phyloP scores from a whole-genome alignment of 805 yeast species.

The Candida glaebosa region DNA sequence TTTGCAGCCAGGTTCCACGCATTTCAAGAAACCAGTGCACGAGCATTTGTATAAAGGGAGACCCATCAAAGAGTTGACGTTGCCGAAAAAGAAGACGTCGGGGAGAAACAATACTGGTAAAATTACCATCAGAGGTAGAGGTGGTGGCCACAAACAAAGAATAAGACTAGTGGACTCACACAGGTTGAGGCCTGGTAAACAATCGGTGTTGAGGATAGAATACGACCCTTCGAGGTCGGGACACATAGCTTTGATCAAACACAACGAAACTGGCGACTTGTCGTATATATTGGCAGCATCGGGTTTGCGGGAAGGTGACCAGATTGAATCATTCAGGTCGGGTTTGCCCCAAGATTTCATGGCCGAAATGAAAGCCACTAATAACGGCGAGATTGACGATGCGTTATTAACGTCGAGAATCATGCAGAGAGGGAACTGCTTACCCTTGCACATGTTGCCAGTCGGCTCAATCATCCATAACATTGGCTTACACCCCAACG shows the following conservation, averaged over 20 bases:
- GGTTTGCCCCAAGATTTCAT: conserved; percentile 79
- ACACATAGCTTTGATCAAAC: conserved; percentile 83
- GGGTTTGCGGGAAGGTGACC: conserved; percentile 90
- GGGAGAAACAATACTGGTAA: conserved; percentile 90
- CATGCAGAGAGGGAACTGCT: conserved; percentile 90
- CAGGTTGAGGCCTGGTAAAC: conserved; percentile 66
- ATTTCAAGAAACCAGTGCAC: conserved; percentile 86
- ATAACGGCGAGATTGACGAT: conserved; percentile 84
- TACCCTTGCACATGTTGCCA: conserved; percentile 92
- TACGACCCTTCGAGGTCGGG: conserved; percentile 94
- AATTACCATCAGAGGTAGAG: conserved; percentile 90
- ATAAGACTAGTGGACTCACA: conserved; percentile 76
- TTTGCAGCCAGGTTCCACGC: conserved; percentile 80
- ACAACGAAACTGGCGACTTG: conserved; percentile 54
- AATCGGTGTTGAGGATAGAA: conserved; percentile 82
- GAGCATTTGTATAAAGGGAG: conserved; percentile 83
- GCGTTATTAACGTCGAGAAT: conserved; percentile 85
- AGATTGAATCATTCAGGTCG: conserved; percentile 81
- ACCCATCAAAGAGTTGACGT: conserved; percentile 74
- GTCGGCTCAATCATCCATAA: conserved; percentile 88
- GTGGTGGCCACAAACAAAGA: conserved; percentile 94
- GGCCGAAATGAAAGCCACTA: conserved; percentile 59
- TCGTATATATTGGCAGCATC: conserved; percentile 88
- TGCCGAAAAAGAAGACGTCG: conserved; percentile 63
- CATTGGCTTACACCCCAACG: conserved; percentile 66